phyloP scores from a whole-genome alignment of 2,329 filamentous ascomycete genomes.

The Phyllosticta citribraziliensis region DNA sequence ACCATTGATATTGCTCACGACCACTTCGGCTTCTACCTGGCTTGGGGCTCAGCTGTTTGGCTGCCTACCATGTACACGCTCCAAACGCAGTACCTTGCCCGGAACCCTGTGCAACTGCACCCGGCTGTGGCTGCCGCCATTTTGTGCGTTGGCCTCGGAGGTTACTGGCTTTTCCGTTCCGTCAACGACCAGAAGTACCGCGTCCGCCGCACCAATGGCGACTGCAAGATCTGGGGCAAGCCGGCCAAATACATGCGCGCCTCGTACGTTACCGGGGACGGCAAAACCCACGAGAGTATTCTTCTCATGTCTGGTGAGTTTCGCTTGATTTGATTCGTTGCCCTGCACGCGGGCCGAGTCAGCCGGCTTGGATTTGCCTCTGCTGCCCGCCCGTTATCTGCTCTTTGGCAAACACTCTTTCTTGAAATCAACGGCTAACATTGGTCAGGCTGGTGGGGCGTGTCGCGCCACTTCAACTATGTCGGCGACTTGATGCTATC shows the following conservation, averaged over 20 bases:
- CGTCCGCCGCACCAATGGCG: conserved; percentile 30
- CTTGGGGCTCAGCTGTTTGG: conserved; percentile 29
- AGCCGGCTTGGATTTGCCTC: background rate
- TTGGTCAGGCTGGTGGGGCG: conserved; percentile 30
- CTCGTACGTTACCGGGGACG: conserved; percentile 34
- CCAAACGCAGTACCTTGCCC: conserved; percentile 39
- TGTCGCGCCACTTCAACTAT: conserved; percentile 34
- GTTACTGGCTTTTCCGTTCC: conserved; percentile 36
- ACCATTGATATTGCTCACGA: conserved; percentile 36
- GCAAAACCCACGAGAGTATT: conserved; percentile 23
- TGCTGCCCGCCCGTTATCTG: background rate
- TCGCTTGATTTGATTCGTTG: background rate
- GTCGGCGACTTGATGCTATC: conserved; percentile 31
- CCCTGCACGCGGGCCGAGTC: background rate
- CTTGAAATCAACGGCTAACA: background rate
- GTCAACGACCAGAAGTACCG: conserved; percentile 39
- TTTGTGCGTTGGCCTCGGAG: conserved; percentile 24
- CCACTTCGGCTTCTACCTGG: conserved; percentile 33
- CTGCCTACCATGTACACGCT: conserved; percentile 39
- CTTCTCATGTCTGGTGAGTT: conserved; percentile 26
- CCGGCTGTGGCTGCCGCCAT: conserved; percentile 18
- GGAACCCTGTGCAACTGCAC: conserved; percentile 29
- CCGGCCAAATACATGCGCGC: conserved; percentile 30
- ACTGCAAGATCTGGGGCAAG: conserved; percentile 36
- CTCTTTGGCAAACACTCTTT: background rate